phyloP scores from a whole-genome alignment of 2,329 filamentous ascomycete genomes.

The Phaeophleospora eucalypticola region DNA sequence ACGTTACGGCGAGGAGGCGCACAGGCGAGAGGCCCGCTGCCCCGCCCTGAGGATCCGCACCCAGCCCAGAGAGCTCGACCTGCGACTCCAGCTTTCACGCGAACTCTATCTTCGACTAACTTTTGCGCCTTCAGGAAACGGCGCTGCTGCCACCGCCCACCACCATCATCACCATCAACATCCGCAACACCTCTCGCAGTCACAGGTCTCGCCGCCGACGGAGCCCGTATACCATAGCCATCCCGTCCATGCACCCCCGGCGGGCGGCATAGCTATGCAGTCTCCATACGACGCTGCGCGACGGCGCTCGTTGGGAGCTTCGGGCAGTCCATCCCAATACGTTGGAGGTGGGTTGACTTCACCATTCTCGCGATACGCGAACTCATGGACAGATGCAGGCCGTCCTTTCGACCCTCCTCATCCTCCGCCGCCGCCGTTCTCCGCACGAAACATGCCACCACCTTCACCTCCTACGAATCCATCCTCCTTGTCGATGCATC shows the following conservation, averaged over 20 bases:
- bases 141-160: slow-evolving; percentile 28
- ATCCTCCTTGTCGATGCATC: slow-evolving; percentile 36
- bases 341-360: slow-evolving; percentile 18
- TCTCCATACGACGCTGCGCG: slow-evolving; percentile 42
- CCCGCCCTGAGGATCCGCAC: not conserved
- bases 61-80: not conserved
- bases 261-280: slow-evolving; percentile 34
- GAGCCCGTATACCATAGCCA: slow-evolving; percentile 21
- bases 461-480: slow-evolving; percentile 47
- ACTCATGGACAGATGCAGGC: not conserved
- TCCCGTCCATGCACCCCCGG: slow-evolving; percentile 19
- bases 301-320: slow-evolving; percentile 41
- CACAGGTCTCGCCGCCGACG: slow-evolving; percentile 13
- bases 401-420: slow-evolving; percentile 28
- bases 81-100: not conserved
- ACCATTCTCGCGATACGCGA: not conserved
- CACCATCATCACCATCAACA: slow-evolving; percentile 12
- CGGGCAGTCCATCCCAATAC: slow-evolving; percentile 33
- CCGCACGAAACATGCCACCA: slow-evolving; percentile 46
- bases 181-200: slow-evolving; percentile 3
- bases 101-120: slow-evolving; percentile 7
- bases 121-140: slow-evolving; percentile 15
- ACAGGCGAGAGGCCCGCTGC: no score
- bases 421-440: slow-evolving; percentile 38
- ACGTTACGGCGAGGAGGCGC: not conserved